These are phyloP conservation scores for Ascochyta viciae-villosae DNA, from an alignment of 2,329 filamentous ascomycete genomes.

Conservation along the genomic window DNA sequence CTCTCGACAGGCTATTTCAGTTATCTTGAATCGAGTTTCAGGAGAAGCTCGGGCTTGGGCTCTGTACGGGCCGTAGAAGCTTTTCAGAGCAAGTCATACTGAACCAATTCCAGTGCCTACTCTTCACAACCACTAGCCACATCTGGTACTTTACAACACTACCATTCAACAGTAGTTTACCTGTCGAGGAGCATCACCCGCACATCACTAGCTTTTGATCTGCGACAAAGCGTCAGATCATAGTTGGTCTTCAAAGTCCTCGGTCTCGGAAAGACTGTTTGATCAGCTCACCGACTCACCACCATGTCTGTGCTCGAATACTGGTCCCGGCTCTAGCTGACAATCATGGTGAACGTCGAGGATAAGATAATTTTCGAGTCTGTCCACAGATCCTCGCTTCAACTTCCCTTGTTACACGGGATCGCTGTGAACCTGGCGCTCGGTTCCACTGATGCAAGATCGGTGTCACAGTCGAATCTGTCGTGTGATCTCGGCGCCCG, in stretches of 20 bases:
- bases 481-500: constrained; percentile 37
- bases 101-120: not conserved
- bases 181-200: not conserved
- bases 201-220: not conserved
- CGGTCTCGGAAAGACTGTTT: constrained; percentile 2
- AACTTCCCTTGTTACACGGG: constrained; percentile 37
- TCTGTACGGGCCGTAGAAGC: not conserved
- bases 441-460: constrained; percentile 50
- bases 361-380: constrained; percentile 5
- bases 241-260: not conserved
- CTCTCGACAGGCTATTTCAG: not conserved
- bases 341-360: not conserved
- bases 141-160: not conserved
- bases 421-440: constrained; percentile 45
- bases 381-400: constrained; percentile 25
- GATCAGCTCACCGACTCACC: not conserved
- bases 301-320: constrained; percentile 3
- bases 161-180: not conserved
- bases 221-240: constrained; percentile 7
- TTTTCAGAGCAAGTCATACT: not conserved
- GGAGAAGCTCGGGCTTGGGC: constrained; percentile 38
- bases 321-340: not conserved
- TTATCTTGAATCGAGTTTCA: constrained; percentile 4
- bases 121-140: not conserved
- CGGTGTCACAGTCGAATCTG: constrained; percentile 39